Percentiles rank a stretch among this genome's conserved stretches.
Evolutionary conservation across 2,329 filamentous ascomycete species (phyloP).

Genomic region (Dendrostoma leiphaemia): DNA sequence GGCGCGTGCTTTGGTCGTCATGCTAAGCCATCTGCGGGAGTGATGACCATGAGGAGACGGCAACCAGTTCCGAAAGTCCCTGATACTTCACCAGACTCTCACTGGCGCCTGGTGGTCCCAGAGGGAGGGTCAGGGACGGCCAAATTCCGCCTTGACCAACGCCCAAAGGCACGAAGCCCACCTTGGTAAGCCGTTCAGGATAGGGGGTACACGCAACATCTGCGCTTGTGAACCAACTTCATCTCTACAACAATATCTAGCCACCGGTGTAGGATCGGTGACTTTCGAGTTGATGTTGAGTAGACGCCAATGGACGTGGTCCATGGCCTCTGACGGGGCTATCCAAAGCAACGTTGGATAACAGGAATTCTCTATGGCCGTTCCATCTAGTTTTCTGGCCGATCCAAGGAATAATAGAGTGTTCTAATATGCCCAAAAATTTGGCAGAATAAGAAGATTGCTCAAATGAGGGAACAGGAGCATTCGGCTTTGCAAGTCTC

Average conservation of each 20-base stretch:
- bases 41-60: not conserved
- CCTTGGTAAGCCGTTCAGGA: not conserved
- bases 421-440: not conserved
- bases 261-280: not conserved
- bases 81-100: not conserved
- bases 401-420: not conserved
- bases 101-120: not conserved
- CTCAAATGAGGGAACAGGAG: not conserved
- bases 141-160: not conserved
- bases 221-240: not conserved
- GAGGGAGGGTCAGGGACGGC: not conserved
- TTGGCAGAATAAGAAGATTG: not conserved
- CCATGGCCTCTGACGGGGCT: not conserved
- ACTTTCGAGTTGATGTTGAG: not conserved
- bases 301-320: not conserved
- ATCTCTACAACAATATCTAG: not conserved
- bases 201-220: not conserved
- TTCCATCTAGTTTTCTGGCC: not conserved
- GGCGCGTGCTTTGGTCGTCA: not conserved
- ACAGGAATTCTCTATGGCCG: not conserved
- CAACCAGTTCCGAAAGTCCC: not conserved
- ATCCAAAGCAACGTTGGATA: not conserved
- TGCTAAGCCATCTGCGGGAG: too few relatives aligned
- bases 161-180: not conserved
- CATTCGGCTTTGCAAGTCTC: not conserved